Percentiles rank a stretch among this genome's conserved stretches.
These are phyloP conservation scores for Apiospora aurea DNA, from an alignment of 2,329 filamentous ascomycete species.

Conservation along the genomic window DNA sequence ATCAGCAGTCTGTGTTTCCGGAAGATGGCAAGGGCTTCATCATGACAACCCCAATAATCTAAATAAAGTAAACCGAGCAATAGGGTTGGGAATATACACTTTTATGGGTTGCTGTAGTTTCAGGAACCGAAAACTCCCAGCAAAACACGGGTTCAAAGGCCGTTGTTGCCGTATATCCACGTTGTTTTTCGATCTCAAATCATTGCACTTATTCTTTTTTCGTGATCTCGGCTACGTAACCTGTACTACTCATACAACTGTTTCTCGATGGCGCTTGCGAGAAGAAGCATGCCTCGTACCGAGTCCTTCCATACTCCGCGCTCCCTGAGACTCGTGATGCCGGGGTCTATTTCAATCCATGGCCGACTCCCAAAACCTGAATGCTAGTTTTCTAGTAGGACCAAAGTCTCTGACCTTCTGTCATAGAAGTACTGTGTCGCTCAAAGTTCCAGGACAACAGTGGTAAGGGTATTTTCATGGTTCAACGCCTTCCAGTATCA, in stretches of 20 bases:
- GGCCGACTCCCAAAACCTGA: slow-evolving; percentile 1
- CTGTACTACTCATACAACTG: slow-evolving; percentile 17
- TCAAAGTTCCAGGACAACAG: slow-evolving; percentile 11
- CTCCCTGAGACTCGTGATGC: slow-evolving; percentile 2
- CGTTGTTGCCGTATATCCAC: too few species aligned
- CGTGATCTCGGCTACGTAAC: slow-evolving; percentile 15
- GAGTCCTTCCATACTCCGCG: slow-evolving; percentile 6
- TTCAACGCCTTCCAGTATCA: slow-evolving; percentile 17
- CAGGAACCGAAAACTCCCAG: not conserved
- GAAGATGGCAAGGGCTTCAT: slow-evolving; percentile 43
- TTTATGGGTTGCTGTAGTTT: too few species aligned
- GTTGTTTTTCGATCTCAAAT: not conserved
- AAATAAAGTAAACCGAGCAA: not conserved
- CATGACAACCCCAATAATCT: not conserved
- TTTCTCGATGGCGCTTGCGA: not conserved
- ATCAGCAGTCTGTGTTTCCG: slow-evolving; percentile 88
- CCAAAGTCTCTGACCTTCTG: slow-evolving; percentile 3
- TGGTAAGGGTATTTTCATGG: slow-evolving; percentile 19
- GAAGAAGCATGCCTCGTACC: slow-evolving; percentile 7
- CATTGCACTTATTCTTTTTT: slow-evolving; percentile 21
- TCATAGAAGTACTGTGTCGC: slow-evolving; percentile 6
- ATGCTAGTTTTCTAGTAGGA: slow-evolving; percentile 20
- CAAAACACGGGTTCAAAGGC: not conserved
- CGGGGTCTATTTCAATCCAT: slow-evolving; percentile 11
- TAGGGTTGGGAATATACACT: too few species aligned